phyloP scores from a whole-genome alignment of 805 yeast genomes.

The Babjeviella inositovora region DNA sequence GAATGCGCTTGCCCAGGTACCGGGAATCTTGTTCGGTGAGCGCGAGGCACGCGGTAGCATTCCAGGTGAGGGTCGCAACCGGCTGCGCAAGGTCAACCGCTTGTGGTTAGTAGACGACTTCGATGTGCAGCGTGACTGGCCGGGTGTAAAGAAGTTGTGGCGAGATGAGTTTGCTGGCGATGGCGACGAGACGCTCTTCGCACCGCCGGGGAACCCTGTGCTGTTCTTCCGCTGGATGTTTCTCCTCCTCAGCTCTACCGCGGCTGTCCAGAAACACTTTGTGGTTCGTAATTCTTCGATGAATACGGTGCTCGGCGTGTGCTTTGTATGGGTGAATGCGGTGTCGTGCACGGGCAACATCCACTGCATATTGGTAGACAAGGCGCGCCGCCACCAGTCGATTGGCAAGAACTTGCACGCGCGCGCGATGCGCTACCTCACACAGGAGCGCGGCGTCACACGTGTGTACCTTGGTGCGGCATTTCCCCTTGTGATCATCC shows the following conservation, averaged over 20 bases:
- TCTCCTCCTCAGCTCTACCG: conserved; percentile 6
- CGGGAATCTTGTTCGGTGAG: conserved; percentile 36
- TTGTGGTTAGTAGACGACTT: conserved; percentile 45
- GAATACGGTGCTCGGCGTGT: conserved; percentile 35
- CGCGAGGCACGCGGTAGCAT: conserved; percentile 32
- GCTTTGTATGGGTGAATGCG: conserved; percentile 33
- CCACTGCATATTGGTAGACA: conserved; percentile 31
- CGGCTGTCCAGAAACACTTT: conserved; percentile 24
- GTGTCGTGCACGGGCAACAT: conserved; percentile 21
- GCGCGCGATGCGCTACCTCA: conserved; percentile 31
- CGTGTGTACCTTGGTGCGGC: conserved; percentile 22
- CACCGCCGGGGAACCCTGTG: conserved; percentile 1
- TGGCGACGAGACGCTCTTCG: conserved; percentile 3
- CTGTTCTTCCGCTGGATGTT: conserved; percentile 4
- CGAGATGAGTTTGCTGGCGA: conserved; percentile 14
- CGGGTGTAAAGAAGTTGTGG: conserved; percentile 25
- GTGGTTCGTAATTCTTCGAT: conserved; percentile 40
- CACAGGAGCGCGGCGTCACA: conserved; percentile 21
- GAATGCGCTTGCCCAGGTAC: conserved; percentile 29
- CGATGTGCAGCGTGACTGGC: conserved; percentile 30
- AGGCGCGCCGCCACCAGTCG: conserved; percentile 33
- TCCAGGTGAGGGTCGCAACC: conserved; percentile 27
- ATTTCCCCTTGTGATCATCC: conserved; percentile 16
- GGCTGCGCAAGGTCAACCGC: conserved; percentile 6
- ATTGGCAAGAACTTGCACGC: conserved; percentile 37